These are phyloP conservation scores for Boletus speciosus DNA, from an alignment of 768 basidiomycete genomes.

Conservation along the genomic window DNA sequence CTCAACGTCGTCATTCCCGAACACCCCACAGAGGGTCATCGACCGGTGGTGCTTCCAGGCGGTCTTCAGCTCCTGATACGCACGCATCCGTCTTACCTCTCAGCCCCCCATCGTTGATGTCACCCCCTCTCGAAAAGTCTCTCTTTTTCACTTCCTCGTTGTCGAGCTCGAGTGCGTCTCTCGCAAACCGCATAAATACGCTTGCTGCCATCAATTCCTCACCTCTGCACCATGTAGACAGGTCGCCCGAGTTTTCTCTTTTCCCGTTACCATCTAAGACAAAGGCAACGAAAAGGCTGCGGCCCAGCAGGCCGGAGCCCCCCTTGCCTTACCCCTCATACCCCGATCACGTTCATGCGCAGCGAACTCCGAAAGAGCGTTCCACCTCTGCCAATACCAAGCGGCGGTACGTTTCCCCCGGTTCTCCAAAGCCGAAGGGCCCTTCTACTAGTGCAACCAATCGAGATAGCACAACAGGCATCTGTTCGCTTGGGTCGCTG, in stretches of 20 bases:
- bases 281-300: conserved; percentile 5
- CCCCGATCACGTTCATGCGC: not conserved
- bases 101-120: conserved; percentile 56
- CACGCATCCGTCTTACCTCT: conserved; percentile 46
- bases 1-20: conserved; percentile 13
- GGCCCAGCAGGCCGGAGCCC: conserved; percentile 5
- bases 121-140: conserved; percentile 51
- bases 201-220: not conserved
- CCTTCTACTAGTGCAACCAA: not conserved
- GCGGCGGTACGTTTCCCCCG: conserved; percentile 2
- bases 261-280: conserved; percentile 18
- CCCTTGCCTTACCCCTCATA: conserved; percentile 26
- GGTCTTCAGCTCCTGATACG: conserved; percentile 18
- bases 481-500: conserved; percentile 16
- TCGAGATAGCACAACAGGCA: conserved; percentile 3
- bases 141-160: conserved; percentile 47
- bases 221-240: not conserved
- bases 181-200: conserved; percentile 5
- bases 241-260: conserved; percentile 13
- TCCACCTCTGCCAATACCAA: not conserved
- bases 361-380: not conserved
- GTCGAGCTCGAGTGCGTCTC: conserved; percentile 14
- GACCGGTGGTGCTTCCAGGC: not conserved
- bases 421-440: conserved; percentile 8
- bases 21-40: not conserved